Evolutionary conservation across 2,329 filamentous ascomycete species (phyloP).

Genomic region (Claviceps paspali): DNA sequence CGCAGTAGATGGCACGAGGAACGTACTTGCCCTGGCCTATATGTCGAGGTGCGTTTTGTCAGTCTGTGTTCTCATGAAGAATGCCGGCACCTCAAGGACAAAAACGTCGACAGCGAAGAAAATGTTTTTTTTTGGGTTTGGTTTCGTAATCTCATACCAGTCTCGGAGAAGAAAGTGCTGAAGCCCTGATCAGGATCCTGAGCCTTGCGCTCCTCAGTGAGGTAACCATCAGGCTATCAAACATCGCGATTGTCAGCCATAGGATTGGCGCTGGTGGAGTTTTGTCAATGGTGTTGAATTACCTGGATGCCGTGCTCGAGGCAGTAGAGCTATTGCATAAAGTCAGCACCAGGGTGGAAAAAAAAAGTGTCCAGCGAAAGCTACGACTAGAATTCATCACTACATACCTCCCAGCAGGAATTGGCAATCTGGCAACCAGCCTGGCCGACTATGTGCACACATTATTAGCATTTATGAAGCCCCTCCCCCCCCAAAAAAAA

Average conservation of each 20-base stretch:
- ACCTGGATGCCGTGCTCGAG: constrained; percentile 99
- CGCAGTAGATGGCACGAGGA: constrained; percentile 96
- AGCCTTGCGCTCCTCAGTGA: constrained; percentile 94
- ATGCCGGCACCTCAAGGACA: background rate
- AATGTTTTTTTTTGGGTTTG: background rate
- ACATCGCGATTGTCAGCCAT: constrained; percentile 4
- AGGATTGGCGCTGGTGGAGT: constrained; percentile 1
- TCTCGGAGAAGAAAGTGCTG: constrained; percentile 99
- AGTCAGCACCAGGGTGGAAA: constrained; percentile 11
- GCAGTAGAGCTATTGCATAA: constrained; percentile 75
- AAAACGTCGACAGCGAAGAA: background rate
- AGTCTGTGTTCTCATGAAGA: background rate
- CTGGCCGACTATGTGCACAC: constrained; percentile 70
- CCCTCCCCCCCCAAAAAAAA: background rate
- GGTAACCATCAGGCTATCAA: constrained; percentile 83
- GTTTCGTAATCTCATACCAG: constrained; percentile 50
- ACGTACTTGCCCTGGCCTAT: constrained; percentile 97
- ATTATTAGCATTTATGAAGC: constrained; percentile 39
- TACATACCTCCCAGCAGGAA: constrained; percentile 98
- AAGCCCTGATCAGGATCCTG: constrained; percentile 91
- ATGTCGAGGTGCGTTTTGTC: constrained; percentile 8
- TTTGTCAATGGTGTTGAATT: constrained; percentile 21
- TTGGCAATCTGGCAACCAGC: constrained; percentile 99
- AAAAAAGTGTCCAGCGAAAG: background rate
- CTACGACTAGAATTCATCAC: background rate